These are phyloP conservation scores for Exophiala sideris DNA, from an alignment of 2,329 filamentous ascomycete genomes.

Conservation along the genomic window DNA sequence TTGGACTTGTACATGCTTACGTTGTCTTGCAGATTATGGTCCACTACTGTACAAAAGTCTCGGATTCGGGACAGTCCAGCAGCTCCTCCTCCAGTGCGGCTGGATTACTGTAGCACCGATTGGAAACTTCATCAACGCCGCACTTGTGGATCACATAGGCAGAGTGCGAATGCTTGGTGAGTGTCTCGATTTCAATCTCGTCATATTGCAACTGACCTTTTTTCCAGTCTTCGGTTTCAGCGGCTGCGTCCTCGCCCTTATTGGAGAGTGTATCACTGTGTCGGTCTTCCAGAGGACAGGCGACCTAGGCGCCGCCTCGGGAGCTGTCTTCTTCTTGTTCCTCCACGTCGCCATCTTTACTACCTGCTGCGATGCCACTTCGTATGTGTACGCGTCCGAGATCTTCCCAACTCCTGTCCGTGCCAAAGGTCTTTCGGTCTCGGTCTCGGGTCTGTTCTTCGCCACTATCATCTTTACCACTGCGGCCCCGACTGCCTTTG, in stretches of 20 bases:
- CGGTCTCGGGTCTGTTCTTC: constrained; percentile 15
- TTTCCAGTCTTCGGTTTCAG: constrained; percentile 37
- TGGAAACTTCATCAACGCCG: constrained; percentile 18
- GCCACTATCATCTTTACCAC: constrained; percentile 16
- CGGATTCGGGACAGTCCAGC: constrained; percentile 4
- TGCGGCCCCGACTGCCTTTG: constrained; percentile 28
- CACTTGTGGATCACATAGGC: constrained; percentile 21
- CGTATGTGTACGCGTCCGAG: constrained; percentile 67
- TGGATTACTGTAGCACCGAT: constrained; percentile 14
- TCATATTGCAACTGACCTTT: too few relatives aligned
- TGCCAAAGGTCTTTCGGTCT: constrained; percentile 54
- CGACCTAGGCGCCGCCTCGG: constrained; percentile 44
- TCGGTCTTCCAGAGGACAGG: constrained; percentile 48
- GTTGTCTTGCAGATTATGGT: too few relatives aligned
- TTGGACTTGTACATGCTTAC: too few relatives aligned
- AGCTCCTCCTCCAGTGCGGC: constrained; percentile 4
- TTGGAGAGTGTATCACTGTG: constrained; percentile 42
- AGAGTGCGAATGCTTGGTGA: too few relatives aligned
- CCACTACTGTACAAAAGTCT: constrained; percentile 5
- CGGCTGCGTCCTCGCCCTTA: constrained; percentile 32
- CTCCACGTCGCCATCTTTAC: constrained; percentile 53
- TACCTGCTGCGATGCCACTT: constrained; percentile 61
- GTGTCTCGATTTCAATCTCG: too few relatives aligned
- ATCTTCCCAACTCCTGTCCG: constrained; percentile 70
- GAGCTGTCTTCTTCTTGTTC: constrained; percentile 40